Base-by-base conservation (phyloP, 306 rosid species). In the Dalbergia oliveri region DNA sequence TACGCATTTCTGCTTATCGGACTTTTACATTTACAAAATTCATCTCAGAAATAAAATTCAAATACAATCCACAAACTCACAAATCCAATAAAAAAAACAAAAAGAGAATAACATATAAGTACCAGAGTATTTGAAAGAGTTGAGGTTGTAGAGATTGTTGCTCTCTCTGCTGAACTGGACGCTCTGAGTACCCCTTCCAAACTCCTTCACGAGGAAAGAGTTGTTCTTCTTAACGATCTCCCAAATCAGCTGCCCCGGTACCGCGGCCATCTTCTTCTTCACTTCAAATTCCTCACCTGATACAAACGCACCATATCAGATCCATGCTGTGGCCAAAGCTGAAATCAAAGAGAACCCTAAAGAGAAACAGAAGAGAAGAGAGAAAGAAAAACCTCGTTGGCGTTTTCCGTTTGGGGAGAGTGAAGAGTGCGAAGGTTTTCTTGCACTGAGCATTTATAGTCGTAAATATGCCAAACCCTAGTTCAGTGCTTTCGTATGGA, bases 171-270 rank as follows among this genome's bases (percentile, higher is more conserved):
- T 94, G 86, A 94, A 94, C 89, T 84, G 85, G 31, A 94, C 93
- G 11, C 94, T 88, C 14, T 92, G 94, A 63, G 90, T 89, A 33
- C 97, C 93, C 0, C 71, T 79, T 2, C 99, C 99, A 44, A 94
- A 94, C 89, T 94, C 84, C 80, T 91, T 93, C 50, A 94, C 99
- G 82, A 93, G 82, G 66, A 92, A 94, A 1, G 77, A 90, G 92
- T 94, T 94, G 86, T 93, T 91, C 88, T 66, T 93, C 87, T 94
- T 94, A 72, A 94, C 97, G 57, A 94, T 89, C 94, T 94, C 97
- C 99, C 99, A 94, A 6, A 94, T 75, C 73, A 94, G 87, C 9
- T 87, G 97, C 18, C 97, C 98, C 0, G 98, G 90, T n/a, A 92
- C 88, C 0, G 90, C 76, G 65, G 98, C 78, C 98, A 94, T 94